These are phyloP conservation scores for Begonia fuchsioides DNA, from an alignment of 306 rosid species.

Conservation along the genomic window DNA sequence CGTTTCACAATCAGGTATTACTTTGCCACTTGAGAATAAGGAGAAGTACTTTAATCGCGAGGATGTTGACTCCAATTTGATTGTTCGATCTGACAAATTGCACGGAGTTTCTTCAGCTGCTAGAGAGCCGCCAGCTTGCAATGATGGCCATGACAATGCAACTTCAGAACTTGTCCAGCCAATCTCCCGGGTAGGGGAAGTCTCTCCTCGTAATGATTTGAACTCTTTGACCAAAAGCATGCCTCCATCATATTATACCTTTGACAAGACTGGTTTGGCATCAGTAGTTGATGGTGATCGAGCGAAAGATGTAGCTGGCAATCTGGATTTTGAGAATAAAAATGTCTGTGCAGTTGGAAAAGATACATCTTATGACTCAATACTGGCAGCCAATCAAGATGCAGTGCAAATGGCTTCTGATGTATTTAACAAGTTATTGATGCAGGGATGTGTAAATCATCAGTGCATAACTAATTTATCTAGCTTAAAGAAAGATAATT, in stretches of 20 bases:
- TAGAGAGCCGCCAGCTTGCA: no score
- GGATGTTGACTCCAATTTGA: slow-evolving; percentile 19
- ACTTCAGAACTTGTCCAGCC: slow-evolving; percentile 74
- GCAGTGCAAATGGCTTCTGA: slow-evolving; percentile 28
- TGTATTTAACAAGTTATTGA: slow-evolving; percentile 34
- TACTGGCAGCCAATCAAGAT: slow-evolving; percentile 55
- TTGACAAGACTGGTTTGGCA: no score
- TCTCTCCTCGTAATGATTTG: no score
- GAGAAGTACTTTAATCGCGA: slow-evolving; percentile 16
- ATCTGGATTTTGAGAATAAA: no score
- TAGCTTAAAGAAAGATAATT: slow-evolving; percentile 11
- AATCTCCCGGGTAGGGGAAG: slow-evolving; percentile 23
- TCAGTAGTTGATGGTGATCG: no score
- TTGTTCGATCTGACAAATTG: slow-evolving; percentile 17
- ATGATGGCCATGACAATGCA: slow-evolving; percentile 85
- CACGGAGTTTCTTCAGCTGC: no score
- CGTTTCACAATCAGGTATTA: slow-evolving; percentile 39
- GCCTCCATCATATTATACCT: no score
- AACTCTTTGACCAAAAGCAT: no score
- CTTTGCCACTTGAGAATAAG: slow-evolving; percentile 17
- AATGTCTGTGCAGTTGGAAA: background rate
- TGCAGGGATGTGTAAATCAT: slow-evolving; percentile 16
- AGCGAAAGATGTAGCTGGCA: no score
- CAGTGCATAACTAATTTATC: slow-evolving; percentile 15
- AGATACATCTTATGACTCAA: slow-evolving; percentile 20